These are phyloP conservation scores for Leavenworthia alabamica DNA, from an alignment of 345 rosid species.

Conservation along the genomic window DNA sequence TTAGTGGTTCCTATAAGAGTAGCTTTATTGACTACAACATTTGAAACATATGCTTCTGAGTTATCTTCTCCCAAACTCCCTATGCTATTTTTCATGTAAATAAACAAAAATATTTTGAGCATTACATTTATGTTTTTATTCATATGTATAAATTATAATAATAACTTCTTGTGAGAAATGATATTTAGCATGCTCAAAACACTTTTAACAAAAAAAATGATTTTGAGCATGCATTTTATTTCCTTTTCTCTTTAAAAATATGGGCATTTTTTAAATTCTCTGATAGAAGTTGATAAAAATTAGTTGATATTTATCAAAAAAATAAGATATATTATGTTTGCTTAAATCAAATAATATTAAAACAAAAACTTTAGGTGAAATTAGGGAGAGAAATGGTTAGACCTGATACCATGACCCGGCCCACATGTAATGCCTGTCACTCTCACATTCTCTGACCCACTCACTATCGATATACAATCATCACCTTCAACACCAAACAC, in stretches of 20 bases:
- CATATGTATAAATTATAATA: neutral
- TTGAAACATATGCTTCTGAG: slow-evolving; percentile 60
- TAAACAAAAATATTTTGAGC: neutral
- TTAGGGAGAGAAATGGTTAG: slow-evolving; percentile 24
- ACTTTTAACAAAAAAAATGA: neutral
- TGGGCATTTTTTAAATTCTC: neutral
- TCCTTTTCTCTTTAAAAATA: neutral
- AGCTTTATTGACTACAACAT: slow-evolving; percentile 59
- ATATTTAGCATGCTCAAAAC: neutral
- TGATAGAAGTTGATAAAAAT: slow-evolving; percentile 11
- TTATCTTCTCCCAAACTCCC: slow-evolving; percentile 77
- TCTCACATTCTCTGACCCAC: slow-evolving; percentile 70
- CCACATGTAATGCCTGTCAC: slow-evolving; percentile 82
- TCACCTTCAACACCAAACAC: slow-evolving; percentile 77
- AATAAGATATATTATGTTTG: slow-evolving; percentile 5
- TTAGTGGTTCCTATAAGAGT: slow-evolving; percentile 63
- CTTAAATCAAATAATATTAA: neutral
- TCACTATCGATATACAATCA: slow-evolving; percentile 84
- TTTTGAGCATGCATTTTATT: neutral
- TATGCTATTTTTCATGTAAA: slow-evolving; percentile 36
- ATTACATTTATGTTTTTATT: neutral
- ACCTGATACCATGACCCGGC: slow-evolving; percentile 99
- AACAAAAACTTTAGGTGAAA: slow-evolving; percentile 20
- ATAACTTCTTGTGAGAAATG: neutral
- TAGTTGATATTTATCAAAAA: slow-evolving; percentile 18